phyloP scores from a whole-genome alignment of 2,329 filamentous ascomycete species.

The Tothia fuscella region DNA sequence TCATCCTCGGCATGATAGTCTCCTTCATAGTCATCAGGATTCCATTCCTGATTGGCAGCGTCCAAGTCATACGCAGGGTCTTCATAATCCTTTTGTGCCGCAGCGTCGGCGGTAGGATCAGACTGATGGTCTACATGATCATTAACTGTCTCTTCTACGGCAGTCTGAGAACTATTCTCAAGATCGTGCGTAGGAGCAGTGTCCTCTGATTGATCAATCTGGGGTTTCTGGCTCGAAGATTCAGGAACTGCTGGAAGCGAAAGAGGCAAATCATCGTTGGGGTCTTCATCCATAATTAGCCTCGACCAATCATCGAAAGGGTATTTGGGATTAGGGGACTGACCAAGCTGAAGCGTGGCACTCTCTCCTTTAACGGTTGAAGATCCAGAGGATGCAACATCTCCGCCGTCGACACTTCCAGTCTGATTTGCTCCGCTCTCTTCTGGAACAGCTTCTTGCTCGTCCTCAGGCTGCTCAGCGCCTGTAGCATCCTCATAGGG shows the following conservation, averaged over 20 bases:
- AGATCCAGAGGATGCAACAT: slow-evolving; percentile 19
- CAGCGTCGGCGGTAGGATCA: slow-evolving; percentile 12
- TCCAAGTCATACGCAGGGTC: not conserved
- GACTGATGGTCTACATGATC: no score
- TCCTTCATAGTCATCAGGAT: not conserved
- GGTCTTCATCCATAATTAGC: slow-evolving; percentile 4
- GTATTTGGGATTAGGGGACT: slow-evolving; percentile 12
- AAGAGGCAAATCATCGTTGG: not conserved
- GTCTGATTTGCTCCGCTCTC: not conserved
- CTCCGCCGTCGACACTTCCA: slow-evolving; percentile 10
- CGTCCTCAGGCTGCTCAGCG: not conserved
- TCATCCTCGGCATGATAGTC: not conserved
- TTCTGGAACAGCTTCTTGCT: not conserved
- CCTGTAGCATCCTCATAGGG: not conserved
- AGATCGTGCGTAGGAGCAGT: not conserved
- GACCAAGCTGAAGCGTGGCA: slow-evolving; percentile 10
- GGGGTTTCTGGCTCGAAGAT: no score
- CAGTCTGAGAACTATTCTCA: not conserved
- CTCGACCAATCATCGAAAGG: slow-evolving; percentile 4
- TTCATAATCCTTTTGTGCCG: slow-evolving; percentile 10
- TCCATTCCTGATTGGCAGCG: not conserved
- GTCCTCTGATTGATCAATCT: no score
- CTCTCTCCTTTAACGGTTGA: slow-evolving; percentile 25
- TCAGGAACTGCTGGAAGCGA: no score
- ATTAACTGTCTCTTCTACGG: not conserved